Evolutionary conservation across 371 early-diverging fungal species (phyloP).

Genomic region (Parasitella parasitica): DNA sequence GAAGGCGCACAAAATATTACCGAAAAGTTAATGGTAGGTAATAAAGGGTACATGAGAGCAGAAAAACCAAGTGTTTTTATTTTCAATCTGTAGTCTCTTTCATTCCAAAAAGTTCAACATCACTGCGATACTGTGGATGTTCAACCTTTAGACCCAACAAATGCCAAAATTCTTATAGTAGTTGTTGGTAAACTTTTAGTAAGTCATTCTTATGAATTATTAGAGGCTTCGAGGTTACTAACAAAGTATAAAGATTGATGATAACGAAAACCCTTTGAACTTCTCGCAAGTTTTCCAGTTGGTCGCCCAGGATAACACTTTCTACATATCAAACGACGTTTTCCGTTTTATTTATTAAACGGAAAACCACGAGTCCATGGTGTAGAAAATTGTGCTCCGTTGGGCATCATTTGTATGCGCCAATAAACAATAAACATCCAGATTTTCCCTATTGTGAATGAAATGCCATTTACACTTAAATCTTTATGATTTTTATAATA

Average conservation of each 20-base stretch:
- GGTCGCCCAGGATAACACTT: slow-evolving; percentile 56
- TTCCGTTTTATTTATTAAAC: slow-evolving; percentile 87
- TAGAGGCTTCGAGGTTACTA: neutral
- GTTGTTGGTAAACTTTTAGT: slow-evolving; percentile 90
- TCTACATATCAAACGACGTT: slow-evolving; percentile 77
- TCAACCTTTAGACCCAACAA: slow-evolving; percentile 66
- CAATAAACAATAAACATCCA: neutral
- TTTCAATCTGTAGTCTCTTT: slow-evolving; percentile 78
- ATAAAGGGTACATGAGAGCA: too few relatives aligned
- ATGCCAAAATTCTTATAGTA: slow-evolving; percentile 62
- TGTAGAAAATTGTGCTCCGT: too few relatives aligned
- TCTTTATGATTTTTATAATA: neutral
- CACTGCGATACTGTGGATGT: slow-evolving; percentile 71
- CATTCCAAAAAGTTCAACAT: slow-evolving; percentile 77
- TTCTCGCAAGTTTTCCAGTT: slow-evolving; percentile 89
- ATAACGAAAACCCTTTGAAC: slow-evolving; percentile 72
- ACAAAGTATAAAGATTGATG: slow-evolving; percentile 61
- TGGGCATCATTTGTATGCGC: neutral
- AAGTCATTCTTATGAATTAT: slow-evolving; percentile 15
- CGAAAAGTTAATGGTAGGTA: slow-evolving; percentile 80
- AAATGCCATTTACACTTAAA: neutral
- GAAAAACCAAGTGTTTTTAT: too few relatives aligned
- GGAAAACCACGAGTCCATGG: too few relatives aligned
- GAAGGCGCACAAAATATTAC: slow-evolving; percentile 61
- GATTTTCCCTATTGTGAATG: neutral